These are phyloP conservation scores for Russula earlei DNA, from an alignment of 768 basidiomycete genomes.

Conservation along the genomic window DNA sequence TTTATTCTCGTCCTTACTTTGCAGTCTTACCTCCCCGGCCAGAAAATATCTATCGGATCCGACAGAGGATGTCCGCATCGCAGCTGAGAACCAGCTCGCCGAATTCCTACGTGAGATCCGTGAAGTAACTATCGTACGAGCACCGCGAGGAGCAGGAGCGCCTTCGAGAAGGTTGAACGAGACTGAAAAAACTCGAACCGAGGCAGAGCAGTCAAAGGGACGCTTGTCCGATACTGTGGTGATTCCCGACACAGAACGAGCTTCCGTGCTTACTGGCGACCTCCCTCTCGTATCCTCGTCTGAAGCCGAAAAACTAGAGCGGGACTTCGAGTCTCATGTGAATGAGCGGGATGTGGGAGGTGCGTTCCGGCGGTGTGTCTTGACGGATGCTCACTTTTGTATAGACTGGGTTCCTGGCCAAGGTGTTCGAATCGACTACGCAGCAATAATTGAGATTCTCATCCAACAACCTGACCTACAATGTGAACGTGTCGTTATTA, in stretches of 20 bases:
- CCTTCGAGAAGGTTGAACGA: conserved; percentile 1
- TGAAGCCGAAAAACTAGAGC: conserved; percentile 10
- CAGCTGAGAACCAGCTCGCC: no score
- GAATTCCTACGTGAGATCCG: no score
- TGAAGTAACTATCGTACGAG: conserved; percentile 67
- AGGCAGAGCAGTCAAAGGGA: conserved; percentile 5
- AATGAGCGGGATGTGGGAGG: conserved; percentile 53
- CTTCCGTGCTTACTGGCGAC: conserved; percentile 1
- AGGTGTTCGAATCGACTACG: no score
- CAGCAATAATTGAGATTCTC: no score
- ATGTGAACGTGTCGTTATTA: no score
- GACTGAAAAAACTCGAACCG: conserved; percentile 1
- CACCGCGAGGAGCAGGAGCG: conserved; percentile 42
- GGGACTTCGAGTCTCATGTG: conserved; percentile 33
- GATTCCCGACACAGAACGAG: conserved; percentile 2
- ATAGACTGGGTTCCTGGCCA: no score
- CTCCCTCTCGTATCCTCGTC: conserved; percentile 29
- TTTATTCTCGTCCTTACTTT: background rate
- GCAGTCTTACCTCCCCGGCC: conserved; percentile 15
- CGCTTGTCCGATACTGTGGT: background rate
- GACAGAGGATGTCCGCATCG: no score
- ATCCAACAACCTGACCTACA: no score
- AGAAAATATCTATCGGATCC: conserved; percentile 95
- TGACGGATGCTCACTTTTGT: background rate
- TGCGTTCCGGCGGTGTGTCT: background rate